These are phyloP conservation scores for Chlamydomonas sp. DNA, from an alignment of 139 green algal species.

Conservation along the genomic window DNA sequence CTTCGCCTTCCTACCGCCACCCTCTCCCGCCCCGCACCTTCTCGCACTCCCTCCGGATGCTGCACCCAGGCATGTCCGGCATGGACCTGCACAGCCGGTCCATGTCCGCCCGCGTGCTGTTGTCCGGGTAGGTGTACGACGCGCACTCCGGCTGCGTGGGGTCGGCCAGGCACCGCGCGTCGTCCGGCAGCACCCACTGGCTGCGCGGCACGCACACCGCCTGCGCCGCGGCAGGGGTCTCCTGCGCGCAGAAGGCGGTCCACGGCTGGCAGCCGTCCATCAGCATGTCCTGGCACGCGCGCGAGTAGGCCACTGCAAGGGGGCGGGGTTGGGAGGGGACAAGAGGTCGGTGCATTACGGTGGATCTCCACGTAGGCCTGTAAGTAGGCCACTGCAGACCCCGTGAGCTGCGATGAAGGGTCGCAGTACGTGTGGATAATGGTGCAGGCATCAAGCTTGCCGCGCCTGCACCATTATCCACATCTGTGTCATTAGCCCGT, in stretches of 20 bases:
- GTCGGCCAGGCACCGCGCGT: slow-evolving; percentile 13
- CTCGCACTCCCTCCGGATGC: slow-evolving; percentile 7
- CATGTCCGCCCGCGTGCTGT: neutral
- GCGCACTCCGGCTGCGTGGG: neutral
- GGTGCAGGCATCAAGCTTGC: too few relatives aligned
- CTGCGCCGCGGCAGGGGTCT: neutral
- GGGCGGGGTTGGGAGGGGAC: neutral
- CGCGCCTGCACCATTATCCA: too few relatives aligned
- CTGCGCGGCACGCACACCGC: slow-evolving; percentile 6
- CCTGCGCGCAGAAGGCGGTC: neutral
- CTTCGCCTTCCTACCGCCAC: neutral
- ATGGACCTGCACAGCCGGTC: slow-evolving; percentile 36
- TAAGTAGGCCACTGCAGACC: too few relatives aligned
- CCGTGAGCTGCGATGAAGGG: too few relatives aligned
- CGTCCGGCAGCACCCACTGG: too few relatives aligned
- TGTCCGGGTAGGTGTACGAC: slow-evolving; percentile 24
- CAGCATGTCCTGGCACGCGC: neutral
- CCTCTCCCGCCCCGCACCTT: neutral
- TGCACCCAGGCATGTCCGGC: slow-evolving; percentile 42
- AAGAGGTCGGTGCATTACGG: neutral
- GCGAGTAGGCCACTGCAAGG: slow-evolving; percentile 18
- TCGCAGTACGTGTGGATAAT: too few relatives aligned
- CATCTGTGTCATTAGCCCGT: too few relatives aligned
- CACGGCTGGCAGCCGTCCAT: slow-evolving; percentile 7
- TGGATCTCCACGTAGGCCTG: too few relatives aligned